Conservation (phyloP, 805 yeast species). For the Ogataea siamensis region DNA sequence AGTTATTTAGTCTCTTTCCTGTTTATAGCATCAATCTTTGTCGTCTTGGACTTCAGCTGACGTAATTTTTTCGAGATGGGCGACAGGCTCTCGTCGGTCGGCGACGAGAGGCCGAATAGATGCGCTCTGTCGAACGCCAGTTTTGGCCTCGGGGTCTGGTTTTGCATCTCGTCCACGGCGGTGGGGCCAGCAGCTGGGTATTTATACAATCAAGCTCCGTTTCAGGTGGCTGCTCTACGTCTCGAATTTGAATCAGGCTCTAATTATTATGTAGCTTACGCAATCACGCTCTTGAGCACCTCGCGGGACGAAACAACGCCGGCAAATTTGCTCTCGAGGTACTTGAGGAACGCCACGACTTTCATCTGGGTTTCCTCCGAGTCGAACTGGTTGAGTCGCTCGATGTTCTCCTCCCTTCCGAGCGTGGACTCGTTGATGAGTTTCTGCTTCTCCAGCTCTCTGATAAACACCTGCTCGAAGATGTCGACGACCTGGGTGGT, state of each 20-base stretch:
- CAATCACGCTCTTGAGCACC: slow-evolving; percentile 43
- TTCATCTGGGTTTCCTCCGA: slow-evolving; percentile 60
- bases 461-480: slow-evolving; percentile 67
- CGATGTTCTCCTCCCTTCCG: slow-evolving; percentile 83
- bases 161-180: slow-evolving; percentile 8
- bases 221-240: not conserved
- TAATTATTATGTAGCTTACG: slow-evolving; percentile 14
- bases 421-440: slow-evolving; percentile 70
- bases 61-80: slow-evolving; percentile 57
- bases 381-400: slow-evolving; percentile 75
- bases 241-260: slow-evolving; percentile 8
- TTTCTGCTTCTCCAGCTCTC: slow-evolving; percentile 72
- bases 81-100: slow-evolving; percentile 53
- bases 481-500: slow-evolving; percentile 65
- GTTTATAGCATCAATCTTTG: slow-evolving; percentile 13
- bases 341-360: slow-evolving; percentile 70
- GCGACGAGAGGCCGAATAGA: slow-evolving; percentile 13
- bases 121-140: slow-evolving; percentile 3
- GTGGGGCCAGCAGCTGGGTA: too few species aligned
- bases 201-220: not conserved
- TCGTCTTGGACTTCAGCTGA: slow-evolving; percentile 30
- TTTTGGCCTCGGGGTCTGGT: slow-evolving; percentile 2
- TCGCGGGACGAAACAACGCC: slow-evolving; percentile 60
- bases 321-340: slow-evolving; percentile 60
- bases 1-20: slow-evolving; percentile 6